Conservation (phyloP, 2,329 filamentous ascomycete species). For the Exophiala sideris region DNA sequence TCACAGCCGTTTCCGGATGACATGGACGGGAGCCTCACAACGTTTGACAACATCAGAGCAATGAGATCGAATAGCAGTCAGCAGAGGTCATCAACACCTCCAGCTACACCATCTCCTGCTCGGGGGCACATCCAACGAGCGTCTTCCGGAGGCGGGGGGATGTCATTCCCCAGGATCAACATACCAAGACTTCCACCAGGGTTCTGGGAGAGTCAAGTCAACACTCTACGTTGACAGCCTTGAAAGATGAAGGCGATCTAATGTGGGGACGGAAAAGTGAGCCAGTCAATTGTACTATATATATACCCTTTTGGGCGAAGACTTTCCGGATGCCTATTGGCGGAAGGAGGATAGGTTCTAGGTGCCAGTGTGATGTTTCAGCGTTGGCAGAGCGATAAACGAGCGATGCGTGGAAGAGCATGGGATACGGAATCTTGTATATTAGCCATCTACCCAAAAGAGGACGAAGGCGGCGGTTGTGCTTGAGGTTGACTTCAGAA, state of each 20-base stretch:
- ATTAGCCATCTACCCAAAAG: no score
- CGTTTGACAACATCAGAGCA: constrained; percentile 27
- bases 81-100: constrained; percentile 15
- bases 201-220: constrained; percentile 27
- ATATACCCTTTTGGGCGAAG: neutral
- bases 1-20: constrained; percentile 22
- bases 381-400: no score
- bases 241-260: neutral
- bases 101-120: constrained; percentile 20
- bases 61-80: constrained; percentile 14
- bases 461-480: no score
- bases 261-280: neutral
- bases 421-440: no score
- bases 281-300: neutral
- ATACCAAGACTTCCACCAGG: constrained; percentile 26
- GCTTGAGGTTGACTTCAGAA: no score
- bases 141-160: constrained; percentile 11
- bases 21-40: constrained; percentile 25
- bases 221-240: constrained; percentile 20
- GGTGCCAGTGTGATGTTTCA: no score
- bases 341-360: no score
- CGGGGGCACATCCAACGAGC: constrained; percentile 14
- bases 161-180: constrained; percentile 27
- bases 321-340: neutral
- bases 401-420: no score